A percentile compares a stretch with the other conserved stretches of the same genome.
phyloP scores from a whole-genome alignment of 2,329 filamentous ascomycete species.

The Ophiostoma ulmi region DNA sequence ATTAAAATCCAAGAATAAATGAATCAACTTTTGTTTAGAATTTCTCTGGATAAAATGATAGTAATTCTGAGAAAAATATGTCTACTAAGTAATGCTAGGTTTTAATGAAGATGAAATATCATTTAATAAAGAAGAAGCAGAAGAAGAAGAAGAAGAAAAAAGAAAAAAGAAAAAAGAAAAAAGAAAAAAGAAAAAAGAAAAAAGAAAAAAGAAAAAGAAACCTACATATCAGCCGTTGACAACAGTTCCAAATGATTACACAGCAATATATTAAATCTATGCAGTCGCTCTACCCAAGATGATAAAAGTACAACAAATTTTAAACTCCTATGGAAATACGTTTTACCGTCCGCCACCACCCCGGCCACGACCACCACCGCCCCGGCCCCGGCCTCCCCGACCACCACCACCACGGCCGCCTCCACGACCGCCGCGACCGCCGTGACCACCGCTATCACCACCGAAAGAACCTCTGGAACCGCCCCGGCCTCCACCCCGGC shows the following conservation, averaged over 20 bases:
- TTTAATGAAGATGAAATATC: no score
- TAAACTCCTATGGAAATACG: neutral
- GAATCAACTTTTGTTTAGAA: no score
- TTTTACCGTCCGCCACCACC: neutral
- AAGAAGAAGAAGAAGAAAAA: no score
- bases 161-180: neutral
- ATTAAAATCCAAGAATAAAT: no score
- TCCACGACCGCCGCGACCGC: slow-evolving; percentile 17
- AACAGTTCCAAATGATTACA: neutral
- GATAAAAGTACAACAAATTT: neutral
- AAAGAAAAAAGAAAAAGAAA: neutral
- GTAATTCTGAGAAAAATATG: no score
- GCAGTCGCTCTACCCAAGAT: slow-evolving; percentile 7
- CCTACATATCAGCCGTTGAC: neutral
- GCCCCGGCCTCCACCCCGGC: slow-evolving; percentile 15
- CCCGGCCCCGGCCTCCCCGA: slow-evolving; percentile 15
- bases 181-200: neutral
- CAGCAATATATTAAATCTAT: neutral
- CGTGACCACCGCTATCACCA: slow-evolving; percentile 3
- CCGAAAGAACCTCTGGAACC: slow-evolving; percentile 17
- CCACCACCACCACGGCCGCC: slow-evolving; percentile 8
- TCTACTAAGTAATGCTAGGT: no score
- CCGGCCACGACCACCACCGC: neutral
- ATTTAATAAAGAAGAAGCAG: no score
- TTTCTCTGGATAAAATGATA: no score